Evolutionary conservation across 2,329 filamentous ascomycete genomes (phyloP).

Genomic region (Aureobasidium sp.): DNA sequence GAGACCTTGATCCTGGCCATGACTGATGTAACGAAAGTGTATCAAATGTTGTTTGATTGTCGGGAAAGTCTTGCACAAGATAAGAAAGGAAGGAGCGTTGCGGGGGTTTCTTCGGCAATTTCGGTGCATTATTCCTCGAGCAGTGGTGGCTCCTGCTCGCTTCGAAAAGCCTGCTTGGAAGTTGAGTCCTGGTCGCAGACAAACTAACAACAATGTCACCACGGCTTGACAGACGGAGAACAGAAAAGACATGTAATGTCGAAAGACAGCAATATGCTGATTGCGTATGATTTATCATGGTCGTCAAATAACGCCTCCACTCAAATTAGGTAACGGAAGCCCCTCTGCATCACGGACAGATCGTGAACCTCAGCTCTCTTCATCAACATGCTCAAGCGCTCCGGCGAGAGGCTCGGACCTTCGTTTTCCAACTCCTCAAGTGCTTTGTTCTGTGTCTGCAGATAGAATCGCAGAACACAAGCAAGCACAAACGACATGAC

Average conservation of each 20-base stretch:
- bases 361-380: slow-evolving; percentile 46
- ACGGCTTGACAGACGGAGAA: background rate
- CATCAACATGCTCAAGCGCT: slow-evolving; percentile 40
- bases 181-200: too few species aligned
- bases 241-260: background rate
- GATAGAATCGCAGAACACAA: slow-evolving; percentile 22
- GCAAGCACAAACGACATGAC: slow-evolving; percentile 23
- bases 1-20: background rate
- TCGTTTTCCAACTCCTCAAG: slow-evolving; percentile 44
- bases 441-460: slow-evolving; percentile 40
- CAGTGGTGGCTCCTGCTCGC: background rate
- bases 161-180: background rate
- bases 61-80: background rate
- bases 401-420: slow-evolving; percentile 37
- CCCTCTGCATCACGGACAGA: slow-evolving; percentile 46
- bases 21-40: background rate
- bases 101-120: background rate
- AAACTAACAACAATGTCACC: background rate
- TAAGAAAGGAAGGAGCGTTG: background rate
- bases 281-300: background rate
- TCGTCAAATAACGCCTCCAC: background rate
- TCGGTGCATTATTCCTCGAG: background rate
- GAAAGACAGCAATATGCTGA: background rate
- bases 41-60: background rate
- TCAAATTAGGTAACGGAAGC: slow-evolving; percentile 45